A percentile compares a stretch with the other conserved stretches of the same genome.
phyloP scores from a whole-genome alignment of 208 protist genomes.

The Leishmania gerbilli region DNA sequence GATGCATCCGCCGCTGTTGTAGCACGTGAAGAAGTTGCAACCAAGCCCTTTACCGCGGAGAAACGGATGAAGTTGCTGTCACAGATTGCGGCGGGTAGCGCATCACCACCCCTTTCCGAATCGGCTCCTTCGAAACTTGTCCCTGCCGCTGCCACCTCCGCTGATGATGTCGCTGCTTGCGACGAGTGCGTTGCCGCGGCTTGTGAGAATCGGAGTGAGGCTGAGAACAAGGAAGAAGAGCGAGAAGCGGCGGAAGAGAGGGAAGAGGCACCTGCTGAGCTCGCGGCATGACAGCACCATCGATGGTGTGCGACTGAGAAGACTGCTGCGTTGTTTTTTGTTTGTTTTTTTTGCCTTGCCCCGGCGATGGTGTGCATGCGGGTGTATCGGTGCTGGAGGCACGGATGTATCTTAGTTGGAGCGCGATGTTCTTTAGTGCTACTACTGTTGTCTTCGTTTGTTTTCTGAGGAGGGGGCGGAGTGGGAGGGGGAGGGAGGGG shows the following conservation, averaged over 20 bases:
- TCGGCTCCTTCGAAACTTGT: background rate
- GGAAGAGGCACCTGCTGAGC: background rate
- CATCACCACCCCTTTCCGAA: background rate
- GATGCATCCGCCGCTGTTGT: background rate
- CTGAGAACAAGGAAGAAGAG: background rate
- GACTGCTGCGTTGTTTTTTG: background rate
- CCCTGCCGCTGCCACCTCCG: background rate
- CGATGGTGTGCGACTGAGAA: background rate
- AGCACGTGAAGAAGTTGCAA: background rate
- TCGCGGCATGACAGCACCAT: background rate
- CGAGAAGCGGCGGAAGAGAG: background rate
- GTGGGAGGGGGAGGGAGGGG: no score
- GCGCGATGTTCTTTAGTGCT: background rate
- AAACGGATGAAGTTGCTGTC: constrained; percentile 9
- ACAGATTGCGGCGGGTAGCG: background rate
- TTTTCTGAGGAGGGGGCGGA: background rate
- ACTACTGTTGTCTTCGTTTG: background rate
- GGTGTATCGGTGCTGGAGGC: background rate
- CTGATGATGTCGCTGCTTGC: background rate
- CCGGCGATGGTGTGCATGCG: background rate
- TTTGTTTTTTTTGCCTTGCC: background rate
- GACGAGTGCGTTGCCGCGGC: background rate
- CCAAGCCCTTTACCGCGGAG: constrained; percentile 5
- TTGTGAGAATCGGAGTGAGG: background rate
- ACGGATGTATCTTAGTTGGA: background rate